Percentiles rank a stretch among this genome's conserved stretches.
These are phyloP conservation scores for Beauveria pseudobassiana DNA, from an alignment of 2,329 filamentous ascomycete genomes.

Conservation along the genomic window DNA sequence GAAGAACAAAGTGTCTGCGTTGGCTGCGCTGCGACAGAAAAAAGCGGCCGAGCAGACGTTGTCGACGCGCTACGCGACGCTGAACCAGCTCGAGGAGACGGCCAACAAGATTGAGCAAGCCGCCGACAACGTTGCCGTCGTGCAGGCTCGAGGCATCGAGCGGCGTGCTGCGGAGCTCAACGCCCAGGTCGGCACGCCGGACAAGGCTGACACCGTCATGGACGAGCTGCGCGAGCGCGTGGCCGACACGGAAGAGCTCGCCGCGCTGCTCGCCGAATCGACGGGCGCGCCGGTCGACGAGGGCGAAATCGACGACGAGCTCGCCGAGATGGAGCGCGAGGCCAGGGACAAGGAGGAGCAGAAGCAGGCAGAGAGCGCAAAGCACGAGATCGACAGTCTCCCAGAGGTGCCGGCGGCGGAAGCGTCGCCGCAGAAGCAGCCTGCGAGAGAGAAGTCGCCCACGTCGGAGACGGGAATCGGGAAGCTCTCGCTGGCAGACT, in stretches of 20 bases:
- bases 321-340: slow-evolving; percentile 64
- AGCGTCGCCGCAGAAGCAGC: slow-evolving; percentile 24
- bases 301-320: slow-evolving; percentile 77
- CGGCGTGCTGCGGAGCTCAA: slow-evolving; percentile 66
- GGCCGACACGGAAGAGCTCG: slow-evolving; percentile 74
- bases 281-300: slow-evolving; percentile 59
- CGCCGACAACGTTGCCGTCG: slow-evolving; percentile 72
- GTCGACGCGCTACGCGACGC: slow-evolving; percentile 60
- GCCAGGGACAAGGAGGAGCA: slow-evolving; percentile 46
- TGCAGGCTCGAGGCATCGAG: slow-evolving; percentile 76
- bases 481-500: slow-evolving; percentile 21
- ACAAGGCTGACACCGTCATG: slow-evolving; percentile 68
- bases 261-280: slow-evolving; percentile 63
- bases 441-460: slow-evolving; percentile 17
- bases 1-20: slow-evolving; percentile 66
- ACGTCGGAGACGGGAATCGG: slow-evolving; percentile 32
- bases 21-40: slow-evolving; percentile 73
- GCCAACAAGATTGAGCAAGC: slow-evolving; percentile 81
- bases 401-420: slow-evolving; percentile 30
- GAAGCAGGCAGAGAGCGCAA: slow-evolving; percentile 37
- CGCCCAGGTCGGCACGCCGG: slow-evolving; percentile 66
- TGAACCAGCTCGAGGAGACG: slow-evolving; percentile 76
- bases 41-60: slow-evolving; percentile 73
- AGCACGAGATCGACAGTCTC: slow-evolving; percentile 45
- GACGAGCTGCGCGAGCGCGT: slow-evolving; percentile 73